A percentile compares a stretch with the other conserved stretches of the same genome.
Conservation (phyloP, 2,329 filamentous ascomycete species). For the Fusarium metavorans region DNA sequence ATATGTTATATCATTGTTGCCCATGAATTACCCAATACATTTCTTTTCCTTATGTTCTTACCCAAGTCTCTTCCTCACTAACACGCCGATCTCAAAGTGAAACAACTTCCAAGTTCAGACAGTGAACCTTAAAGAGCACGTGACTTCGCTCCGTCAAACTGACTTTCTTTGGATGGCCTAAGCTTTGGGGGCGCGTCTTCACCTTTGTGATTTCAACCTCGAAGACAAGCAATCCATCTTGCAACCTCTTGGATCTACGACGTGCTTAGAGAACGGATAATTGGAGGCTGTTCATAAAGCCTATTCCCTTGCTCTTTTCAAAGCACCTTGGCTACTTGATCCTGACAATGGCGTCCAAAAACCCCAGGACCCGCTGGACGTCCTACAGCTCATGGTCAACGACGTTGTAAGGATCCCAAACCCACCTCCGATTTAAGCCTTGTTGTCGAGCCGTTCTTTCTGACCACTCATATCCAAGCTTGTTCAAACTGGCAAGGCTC, state of each 20-base stretch:
- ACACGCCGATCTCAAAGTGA: background rate
- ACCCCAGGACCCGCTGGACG: slow-evolving; percentile 56
- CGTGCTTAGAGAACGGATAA: background rate
- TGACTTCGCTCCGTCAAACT: slow-evolving; percentile 23
- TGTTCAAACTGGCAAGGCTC: slow-evolving; percentile 69
- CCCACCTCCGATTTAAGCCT: background rate
- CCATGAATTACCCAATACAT: background rate
- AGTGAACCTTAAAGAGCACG: slow-evolving; percentile 21
- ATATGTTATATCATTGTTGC: too few relatives aligned
- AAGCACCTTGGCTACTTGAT: background rate
- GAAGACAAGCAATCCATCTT: slow-evolving; percentile 16
- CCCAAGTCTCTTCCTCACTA: background rate
- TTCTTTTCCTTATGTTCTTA: background rate
- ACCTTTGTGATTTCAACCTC: slow-evolving; percentile 22
- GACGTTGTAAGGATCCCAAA: slow-evolving; percentile 60
- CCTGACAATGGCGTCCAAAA: slow-evolving; percentile 49
- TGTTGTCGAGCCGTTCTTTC: slow-evolving; percentile 8
- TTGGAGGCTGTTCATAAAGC: background rate
- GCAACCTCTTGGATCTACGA: background rate
- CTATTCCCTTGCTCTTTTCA: background rate
- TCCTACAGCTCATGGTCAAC: slow-evolving; percentile 66
- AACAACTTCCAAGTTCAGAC: background rate
- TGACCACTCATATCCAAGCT: slow-evolving; percentile 55
- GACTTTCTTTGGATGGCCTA: slow-evolving; percentile 8
- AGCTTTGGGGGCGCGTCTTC: slow-evolving; percentile 13